Evolutionary conservation across 768 basidiomycete genomes (phyloP).

Genomic region (Lepiota brunneoincarnata): DNA sequence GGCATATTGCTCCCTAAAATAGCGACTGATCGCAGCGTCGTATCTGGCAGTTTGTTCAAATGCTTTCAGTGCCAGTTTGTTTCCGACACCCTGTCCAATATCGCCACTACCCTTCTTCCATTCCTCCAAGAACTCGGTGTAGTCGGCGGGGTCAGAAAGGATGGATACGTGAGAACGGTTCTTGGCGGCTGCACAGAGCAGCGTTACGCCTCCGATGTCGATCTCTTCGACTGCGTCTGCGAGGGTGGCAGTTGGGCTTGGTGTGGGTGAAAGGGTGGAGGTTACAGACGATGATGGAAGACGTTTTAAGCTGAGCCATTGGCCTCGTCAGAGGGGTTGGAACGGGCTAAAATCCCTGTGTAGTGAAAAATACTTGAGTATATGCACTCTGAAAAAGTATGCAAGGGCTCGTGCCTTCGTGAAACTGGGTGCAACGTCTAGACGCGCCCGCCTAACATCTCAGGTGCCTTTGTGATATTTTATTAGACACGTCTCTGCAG

Average conservation of each 20-base stretch:
- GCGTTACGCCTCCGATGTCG: slow-evolving; percentile 97
- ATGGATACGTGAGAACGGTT: slow-evolving; percentile 94
- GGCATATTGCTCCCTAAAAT: slow-evolving; percentile 96
- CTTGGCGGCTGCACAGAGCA: slow-evolving; percentile 96
- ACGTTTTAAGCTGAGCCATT: slow-evolving; percentile 85
- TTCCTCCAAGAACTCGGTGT: slow-evolving; percentile 73
- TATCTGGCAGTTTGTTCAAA: slow-evolving; percentile 96
- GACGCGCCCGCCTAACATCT: slow-evolving; percentile 97
- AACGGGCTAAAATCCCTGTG: slow-evolving; percentile 89
- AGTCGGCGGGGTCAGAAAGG: slow-evolving; percentile 87
- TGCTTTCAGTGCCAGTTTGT: slow-evolving; percentile 89
- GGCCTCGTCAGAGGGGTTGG: slow-evolving; percentile 84
- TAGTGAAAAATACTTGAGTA: slow-evolving; percentile 10
- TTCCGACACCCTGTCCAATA: slow-evolving; percentile 68
- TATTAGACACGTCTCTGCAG: slow-evolving; percentile 90
- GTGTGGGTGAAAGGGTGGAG: slow-evolving; percentile 96
- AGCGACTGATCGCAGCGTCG: slow-evolving; percentile 93
- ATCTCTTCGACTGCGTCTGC: slow-evolving; percentile 95
- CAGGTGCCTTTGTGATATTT: slow-evolving; percentile 96
- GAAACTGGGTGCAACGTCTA: slow-evolving; percentile 99
- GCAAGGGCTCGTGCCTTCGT: slow-evolving; percentile 66
- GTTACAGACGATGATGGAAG: slow-evolving; percentile 96
- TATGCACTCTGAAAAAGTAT: background rate
- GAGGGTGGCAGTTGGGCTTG: slow-evolving; percentile 83
- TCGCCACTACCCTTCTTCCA: slow-evolving; percentile 69